phyloP scores from a whole-genome alignment of 805 yeast species.

The Candida nanaspora region DNA sequence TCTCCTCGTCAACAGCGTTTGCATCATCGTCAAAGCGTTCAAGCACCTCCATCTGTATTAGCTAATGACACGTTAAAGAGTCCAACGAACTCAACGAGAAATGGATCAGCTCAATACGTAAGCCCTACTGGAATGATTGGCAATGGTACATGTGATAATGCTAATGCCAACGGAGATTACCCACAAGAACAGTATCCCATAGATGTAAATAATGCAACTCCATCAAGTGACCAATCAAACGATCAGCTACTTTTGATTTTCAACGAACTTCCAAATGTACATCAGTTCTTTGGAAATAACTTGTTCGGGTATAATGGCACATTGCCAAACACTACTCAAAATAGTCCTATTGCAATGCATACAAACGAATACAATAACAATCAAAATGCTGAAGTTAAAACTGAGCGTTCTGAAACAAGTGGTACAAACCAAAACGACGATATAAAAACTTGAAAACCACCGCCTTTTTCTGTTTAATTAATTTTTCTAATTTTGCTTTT shows the following conservation, averaged over 20 bases:
- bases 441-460: too few relatives aligned
- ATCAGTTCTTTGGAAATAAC: conserved; percentile 9
- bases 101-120: too few relatives aligned
- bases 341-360: background rate
- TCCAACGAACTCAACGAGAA: too few relatives aligned
- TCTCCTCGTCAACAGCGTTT: too few relatives aligned
- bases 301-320: background rate
- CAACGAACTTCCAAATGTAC: conserved; percentile 12
- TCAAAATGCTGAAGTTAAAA: background rate
- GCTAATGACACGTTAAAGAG: too few relatives aligned
- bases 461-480: too few relatives aligned
- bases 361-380: background rate
- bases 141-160: background rate
- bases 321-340: background rate
- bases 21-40: too few relatives aligned
- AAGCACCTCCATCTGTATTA: too few relatives aligned
- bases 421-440: too few relatives aligned
- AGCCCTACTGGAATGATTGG: too few relatives aligned
- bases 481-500: too few relatives aligned
- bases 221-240: conserved; percentile 2
- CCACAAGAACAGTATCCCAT: background rate
- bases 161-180: background rate
- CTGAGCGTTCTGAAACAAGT: too few relatives aligned
- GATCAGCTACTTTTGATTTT: conserved; percentile 11
- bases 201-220: background rate